phyloP scores from a whole-genome alignment of 2,329 filamentous ascomycete genomes.

The Aspergillus sp. region DNA sequence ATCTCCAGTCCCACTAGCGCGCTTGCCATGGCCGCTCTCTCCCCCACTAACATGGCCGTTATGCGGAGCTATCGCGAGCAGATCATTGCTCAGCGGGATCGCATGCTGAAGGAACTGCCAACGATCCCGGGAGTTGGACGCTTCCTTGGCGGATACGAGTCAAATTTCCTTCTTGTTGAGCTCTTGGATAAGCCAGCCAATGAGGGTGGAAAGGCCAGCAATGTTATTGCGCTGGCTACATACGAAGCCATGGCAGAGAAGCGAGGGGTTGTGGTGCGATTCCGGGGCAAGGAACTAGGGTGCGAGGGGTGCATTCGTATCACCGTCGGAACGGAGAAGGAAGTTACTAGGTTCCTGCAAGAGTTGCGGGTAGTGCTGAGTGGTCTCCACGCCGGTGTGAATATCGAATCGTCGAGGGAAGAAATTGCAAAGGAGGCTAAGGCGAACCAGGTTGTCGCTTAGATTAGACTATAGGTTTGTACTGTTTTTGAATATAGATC shows the following conservation, averaged over 20 bases:
- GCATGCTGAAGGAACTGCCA: slow-evolving; percentile 69
- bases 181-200: slow-evolving; percentile 61
- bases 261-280: slow-evolving; percentile 86
- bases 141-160: slow-evolving; percentile 71
- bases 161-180: slow-evolving; percentile 90
- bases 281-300: slow-evolving; percentile 86
- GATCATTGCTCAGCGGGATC: slow-evolving; percentile 71
- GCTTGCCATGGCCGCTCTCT: slow-evolving; percentile 70
- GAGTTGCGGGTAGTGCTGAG: slow-evolving; percentile 56
- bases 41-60: slow-evolving; percentile 59
- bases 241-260: slow-evolving; percentile 83
- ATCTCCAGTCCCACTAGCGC: slow-evolving; percentile 82
- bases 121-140: slow-evolving; percentile 72
- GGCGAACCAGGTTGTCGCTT: slow-evolving; percentile 19
- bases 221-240: slow-evolving; percentile 68
- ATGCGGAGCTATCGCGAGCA: slow-evolving; percentile 68
- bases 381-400: slow-evolving; percentile 41
- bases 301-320: slow-evolving; percentile 86
- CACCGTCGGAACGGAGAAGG: slow-evolving; percentile 83
- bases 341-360: slow-evolving; percentile 72
- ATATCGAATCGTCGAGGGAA: slow-evolving; percentile 25
- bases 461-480: too few relatives aligned
- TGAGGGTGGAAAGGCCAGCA: slow-evolving; percentile 68
- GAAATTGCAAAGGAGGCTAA: slow-evolving; percentile 45
- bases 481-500: too few relatives aligned